Conservation (phyloP, 129 eudicot species). For the Flaveria brownii region DNA sequence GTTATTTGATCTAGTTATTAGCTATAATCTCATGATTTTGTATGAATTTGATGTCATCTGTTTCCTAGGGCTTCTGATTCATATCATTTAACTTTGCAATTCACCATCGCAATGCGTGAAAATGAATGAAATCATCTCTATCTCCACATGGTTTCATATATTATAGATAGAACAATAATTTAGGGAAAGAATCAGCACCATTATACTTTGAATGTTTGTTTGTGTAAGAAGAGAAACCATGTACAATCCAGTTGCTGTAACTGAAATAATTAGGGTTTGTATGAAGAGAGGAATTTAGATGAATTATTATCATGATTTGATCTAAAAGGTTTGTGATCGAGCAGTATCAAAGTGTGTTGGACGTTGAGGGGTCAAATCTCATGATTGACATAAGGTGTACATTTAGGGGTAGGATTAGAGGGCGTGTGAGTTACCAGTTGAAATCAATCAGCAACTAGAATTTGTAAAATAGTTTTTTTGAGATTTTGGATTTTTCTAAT, state of each 20-base stretch:
- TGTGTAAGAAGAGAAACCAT: background rate
- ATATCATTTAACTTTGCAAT: background rate
- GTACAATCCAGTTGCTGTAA: background rate
- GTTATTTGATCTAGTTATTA: background rate
- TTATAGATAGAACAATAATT: background rate
- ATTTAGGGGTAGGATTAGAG: no score
- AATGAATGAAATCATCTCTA: background rate
- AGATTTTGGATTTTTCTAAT: background rate
- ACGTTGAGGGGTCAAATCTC: no score
- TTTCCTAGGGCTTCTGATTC: slow-evolving; percentile 24
- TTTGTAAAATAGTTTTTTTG: slow-evolving; percentile 8
- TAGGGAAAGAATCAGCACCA: background rate
- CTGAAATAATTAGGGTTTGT: slow-evolving; percentile 13
- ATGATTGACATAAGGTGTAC: no score
- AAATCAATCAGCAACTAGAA: background rate
- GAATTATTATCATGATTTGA: slow-evolving; percentile 6
- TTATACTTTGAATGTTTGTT: background rate
- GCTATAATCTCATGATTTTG: background rate
- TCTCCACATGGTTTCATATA: background rate
- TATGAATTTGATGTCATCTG: slow-evolving; percentile 3
- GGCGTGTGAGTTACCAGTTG: no score
- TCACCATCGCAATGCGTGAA: background rate
- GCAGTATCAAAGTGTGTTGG: no score
- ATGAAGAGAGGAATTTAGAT: slow-evolving; percentile 11
- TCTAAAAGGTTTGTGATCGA: background rate